phyloP scores from a whole-genome alignment of 2,329 filamentous ascomycete species.

The Pseudonectria foliicola region DNA sequence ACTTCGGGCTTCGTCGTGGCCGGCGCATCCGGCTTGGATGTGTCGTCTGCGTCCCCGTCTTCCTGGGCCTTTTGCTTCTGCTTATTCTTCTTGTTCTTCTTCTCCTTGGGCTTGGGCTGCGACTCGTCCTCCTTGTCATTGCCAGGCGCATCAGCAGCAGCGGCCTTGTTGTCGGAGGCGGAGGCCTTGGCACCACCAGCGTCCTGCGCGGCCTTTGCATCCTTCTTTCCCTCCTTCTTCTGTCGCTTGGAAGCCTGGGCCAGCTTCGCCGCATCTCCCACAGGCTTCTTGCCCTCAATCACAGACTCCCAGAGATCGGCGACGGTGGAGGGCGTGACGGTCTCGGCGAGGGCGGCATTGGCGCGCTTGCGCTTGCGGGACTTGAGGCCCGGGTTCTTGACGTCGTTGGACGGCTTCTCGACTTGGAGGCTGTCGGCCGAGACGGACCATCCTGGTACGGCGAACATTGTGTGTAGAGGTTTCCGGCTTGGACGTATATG shows the following conservation, averaged over 20 bases:
- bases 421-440: constrained; percentile 63
- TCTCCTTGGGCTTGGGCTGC: constrained; percentile 22
- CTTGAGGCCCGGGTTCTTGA: constrained; percentile 33
- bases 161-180: too few species aligned
- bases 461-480: constrained; percentile 59
- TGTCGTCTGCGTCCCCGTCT: constrained; percentile 11
- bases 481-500: constrained; percentile 1
- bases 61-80: constrained; percentile 20
- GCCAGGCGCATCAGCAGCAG: too few species aligned
- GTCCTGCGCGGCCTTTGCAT: constrained; percentile 17
- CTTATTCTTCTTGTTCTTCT: constrained; percentile 31
- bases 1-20: constrained; percentile 14
- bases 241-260: constrained; percentile 27
- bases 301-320: constrained; percentile 72
- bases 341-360: constrained; percentile 20
- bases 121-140: constrained; percentile 9
- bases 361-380: constrained; percentile 53
- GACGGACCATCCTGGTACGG: constrained; percentile 87
- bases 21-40: constrained; percentile 6
- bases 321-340: constrained; percentile 63
- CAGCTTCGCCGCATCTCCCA: constrained; percentile 16
- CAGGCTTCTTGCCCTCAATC: constrained; percentile 57
- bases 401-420: constrained; percentile 43
- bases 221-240: constrained; percentile 26
- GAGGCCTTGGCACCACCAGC: not conserved